Evolutionary conservation across 1,284 basidiomycete species (phyloP).

Genomic region (Naganishia sp.): DNA sequence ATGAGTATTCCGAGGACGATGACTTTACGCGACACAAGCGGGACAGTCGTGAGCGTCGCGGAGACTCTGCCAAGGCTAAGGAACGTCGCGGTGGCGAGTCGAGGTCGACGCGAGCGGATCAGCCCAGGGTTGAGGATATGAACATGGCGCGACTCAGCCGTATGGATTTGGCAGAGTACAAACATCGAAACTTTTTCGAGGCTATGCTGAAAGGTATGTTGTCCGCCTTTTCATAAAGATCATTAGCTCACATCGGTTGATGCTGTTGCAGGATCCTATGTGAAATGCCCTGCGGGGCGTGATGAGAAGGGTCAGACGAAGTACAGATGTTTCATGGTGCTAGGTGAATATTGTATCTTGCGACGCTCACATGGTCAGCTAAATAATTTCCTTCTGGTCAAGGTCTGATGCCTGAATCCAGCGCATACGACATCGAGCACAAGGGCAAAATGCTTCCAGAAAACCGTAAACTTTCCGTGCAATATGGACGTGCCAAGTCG

Average conservation of each 20-base stretch:
- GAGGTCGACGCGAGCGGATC: slow-evolving; percentile 14
- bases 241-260: neutral
- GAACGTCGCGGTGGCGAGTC: slow-evolving; percentile 21
- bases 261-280: slow-evolving; percentile 20
- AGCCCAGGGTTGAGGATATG: slow-evolving; percentile 5
- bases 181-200: slow-evolving; percentile 33
- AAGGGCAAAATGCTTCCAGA: slow-evolving; percentile 31
- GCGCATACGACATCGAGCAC: slow-evolving; percentile 31
- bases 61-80: slow-evolving; percentile 20
- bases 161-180: slow-evolving; percentile 32
- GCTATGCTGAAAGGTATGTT: slow-evolving; percentile 32
- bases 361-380: neutral
- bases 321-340: slow-evolving; percentile 31
- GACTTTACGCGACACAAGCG: slow-evolving; percentile 13
- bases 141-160: slow-evolving; percentile 25
- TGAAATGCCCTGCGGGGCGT: slow-evolving; percentile 31
- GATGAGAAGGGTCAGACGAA: slow-evolving; percentile 31
- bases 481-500: slow-evolving; percentile 31
- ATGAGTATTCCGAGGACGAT: slow-evolving; percentile 32
- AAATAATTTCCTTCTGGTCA: neutral
- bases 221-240: neutral
- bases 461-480: slow-evolving; percentile 30
- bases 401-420: slow-evolving; percentile 31
- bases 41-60: slow-evolving; percentile 17
- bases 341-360: slow-evolving; percentile 18